These are phyloP conservation scores for Petunia hybrid DNA, from an alignment of 305 asterid species.

Conservation along the genomic window DNA sequence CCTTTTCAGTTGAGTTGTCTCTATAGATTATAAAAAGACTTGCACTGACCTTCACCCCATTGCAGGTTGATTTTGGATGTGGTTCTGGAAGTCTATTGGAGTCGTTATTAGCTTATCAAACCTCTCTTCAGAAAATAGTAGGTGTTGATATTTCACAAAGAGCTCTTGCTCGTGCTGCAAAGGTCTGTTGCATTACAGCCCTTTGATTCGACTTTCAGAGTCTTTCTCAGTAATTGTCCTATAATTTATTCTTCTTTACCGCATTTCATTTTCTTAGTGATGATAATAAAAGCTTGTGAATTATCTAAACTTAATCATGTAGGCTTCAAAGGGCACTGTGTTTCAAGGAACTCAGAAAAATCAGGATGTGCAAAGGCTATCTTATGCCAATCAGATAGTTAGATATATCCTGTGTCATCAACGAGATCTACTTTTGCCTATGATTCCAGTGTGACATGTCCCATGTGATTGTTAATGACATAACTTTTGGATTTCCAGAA, in stretches of 20 bases:
- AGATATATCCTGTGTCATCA: background rate
- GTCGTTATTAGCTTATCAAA: slow-evolving; percentile 76
- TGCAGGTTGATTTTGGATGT: slow-evolving; percentile 96
- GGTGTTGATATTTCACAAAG: slow-evolving; percentile 86
- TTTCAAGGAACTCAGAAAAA: background rate
- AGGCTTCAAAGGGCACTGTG: background rate
- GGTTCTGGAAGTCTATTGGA: slow-evolving; percentile 97
- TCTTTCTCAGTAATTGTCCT: slow-evolving; percentile 12
- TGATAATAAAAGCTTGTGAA: background rate
- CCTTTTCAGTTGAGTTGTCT: slow-evolving; percentile 36
- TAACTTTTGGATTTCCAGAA: background rate
- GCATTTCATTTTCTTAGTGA: slow-evolving; percentile 22
- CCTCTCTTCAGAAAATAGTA: slow-evolving; percentile 78
- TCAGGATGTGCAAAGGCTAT: slow-evolving; percentile 9
- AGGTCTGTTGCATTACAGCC: slow-evolving; percentile 56
- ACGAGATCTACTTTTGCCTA: slow-evolving; percentile 23
- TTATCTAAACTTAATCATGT: slow-evolving; percentile 11
- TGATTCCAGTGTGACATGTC: background rate
- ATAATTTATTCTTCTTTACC: background rate
- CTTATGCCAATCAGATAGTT: slow-evolving; percentile 16
- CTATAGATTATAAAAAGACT: slow-evolving; percentile 24
- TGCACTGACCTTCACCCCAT: slow-evolving; percentile 42
- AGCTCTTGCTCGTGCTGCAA: slow-evolving; percentile 90
- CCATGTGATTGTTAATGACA: slow-evolving; percentile 24
- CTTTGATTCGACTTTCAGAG: background rate